phyloP scores from a whole-genome alignment of 164 flowering plant species.

The Stephania japonica region DNA sequence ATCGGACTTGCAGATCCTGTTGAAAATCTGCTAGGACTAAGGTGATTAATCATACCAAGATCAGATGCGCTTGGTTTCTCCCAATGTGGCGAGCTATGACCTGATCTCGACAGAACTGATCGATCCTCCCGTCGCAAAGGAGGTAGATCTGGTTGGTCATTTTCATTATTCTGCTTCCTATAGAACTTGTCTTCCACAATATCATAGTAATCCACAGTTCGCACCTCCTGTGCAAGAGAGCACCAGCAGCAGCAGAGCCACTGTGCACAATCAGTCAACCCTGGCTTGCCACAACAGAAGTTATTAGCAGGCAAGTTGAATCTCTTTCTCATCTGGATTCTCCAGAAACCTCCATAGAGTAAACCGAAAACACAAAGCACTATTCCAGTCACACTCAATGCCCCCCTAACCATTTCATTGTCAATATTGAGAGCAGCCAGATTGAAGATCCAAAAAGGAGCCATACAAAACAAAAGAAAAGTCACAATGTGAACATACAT shows the following conservation, averaged over 20 bases:
- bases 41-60: conserved; percentile 12
- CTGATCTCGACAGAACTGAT: conserved; percentile 12
- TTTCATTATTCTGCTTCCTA: conserved; percentile 24
- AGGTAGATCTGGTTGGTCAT: conserved; percentile 17
- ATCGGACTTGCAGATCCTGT: conserved; percentile 14
- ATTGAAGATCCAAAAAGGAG: conserved; percentile 86
- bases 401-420: conserved; percentile 52
- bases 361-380: conserved; percentile 74
- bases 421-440: conserved; percentile 77
- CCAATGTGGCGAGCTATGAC: conserved; percentile 22
- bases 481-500: conserved; percentile 96
- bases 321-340: conserved; percentile 91
- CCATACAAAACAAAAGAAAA: conserved; percentile 70
- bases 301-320: conserved; percentile 60
- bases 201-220: conserved; percentile 78
- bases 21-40: conserved; percentile 18
- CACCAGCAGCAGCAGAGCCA: conserved; percentile 99
- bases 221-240: conserved; percentile 87
- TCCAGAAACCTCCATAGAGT: conserved; percentile 97
- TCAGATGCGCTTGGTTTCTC: conserved; percentile 15
- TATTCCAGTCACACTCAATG: conserved; percentile 54
- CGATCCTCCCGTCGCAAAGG: conserved; percentile 44
- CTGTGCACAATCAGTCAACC: conserved; percentile 58
- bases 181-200: conserved; percentile 60
- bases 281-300: conserved; percentile 59